Base-by-base conservation (phyloP, 495 filamentous ascomycete species). In the Penicillium flavigenum region DNA sequence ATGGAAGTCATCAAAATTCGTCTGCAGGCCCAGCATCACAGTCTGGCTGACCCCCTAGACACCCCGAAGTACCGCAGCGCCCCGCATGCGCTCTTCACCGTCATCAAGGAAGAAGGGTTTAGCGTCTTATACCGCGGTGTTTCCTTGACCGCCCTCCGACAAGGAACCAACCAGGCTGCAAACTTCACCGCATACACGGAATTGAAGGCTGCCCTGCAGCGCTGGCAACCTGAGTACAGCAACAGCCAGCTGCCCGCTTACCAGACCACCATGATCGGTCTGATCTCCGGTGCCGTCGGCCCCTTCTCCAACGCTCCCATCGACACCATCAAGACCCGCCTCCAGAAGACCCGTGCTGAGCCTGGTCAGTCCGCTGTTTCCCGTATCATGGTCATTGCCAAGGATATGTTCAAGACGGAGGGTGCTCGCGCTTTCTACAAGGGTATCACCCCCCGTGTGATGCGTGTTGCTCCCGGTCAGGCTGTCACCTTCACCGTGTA, bases 1-100 rank as follows among this genome's bases (percentile, higher is more conserved):
- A 98, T 98, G 94, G 94, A 98, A 75, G 94, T 98, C 51, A 80
- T 98, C 68, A 98, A 98, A 83, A 98, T 98, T 69, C 87, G 94
- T 38, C 83, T 98, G 63, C 94, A 98, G 81, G 92, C 92, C 3
- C 94, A 98, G 73, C 88, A 97, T 76, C 94, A 98, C 82, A 88
- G 79, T 68, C 89, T 97, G 84, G 88, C 92, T 32, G 92, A 96
- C 64, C 92, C 92, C 19, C 84, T 95, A 52, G 91, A 96, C 70
- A 68, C 93, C 2, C 91, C 91, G 63, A 96, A 96, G 76, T 98
- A 98, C 82, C 90, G 95, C 66, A 97, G 96, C 73, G 94, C 94
- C 32, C 92, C 92, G 8, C 94, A 98, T 74, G 95, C 94, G 3
- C 81, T 92, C 10, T 98, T 91, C 78, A 96, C 92, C 32, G 89